A percentile compares a stretch with the other conserved stretches of the same genome.
Conservation (phyloP, 805 yeast genomes). For the Cyberlindnera xishuangbannaensis region DNA sequence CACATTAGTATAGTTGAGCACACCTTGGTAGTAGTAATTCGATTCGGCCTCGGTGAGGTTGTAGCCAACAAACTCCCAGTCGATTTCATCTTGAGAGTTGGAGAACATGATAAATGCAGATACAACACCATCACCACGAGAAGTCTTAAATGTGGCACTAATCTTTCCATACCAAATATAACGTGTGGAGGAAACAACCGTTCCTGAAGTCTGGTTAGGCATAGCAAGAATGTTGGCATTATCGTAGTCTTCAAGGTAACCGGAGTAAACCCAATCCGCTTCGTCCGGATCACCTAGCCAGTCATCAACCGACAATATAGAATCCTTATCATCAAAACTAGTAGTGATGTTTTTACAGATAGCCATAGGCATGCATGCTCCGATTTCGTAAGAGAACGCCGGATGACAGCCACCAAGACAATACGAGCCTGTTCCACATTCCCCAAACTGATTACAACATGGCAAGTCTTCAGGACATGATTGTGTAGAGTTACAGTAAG, state of each 20-base stretch:
- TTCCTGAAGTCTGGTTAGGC: constrained; percentile 71
- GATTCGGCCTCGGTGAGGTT: constrained; percentile 63
- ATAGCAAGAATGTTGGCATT: constrained; percentile 62
- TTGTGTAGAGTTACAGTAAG: constrained; percentile 45
- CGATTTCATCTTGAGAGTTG: constrained; percentile 86
- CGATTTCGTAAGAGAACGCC: constrained; percentile 25
- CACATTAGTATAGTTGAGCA: constrained; percentile 60
- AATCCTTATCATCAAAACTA: constrained; percentile 31
- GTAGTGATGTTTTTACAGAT: constrained; percentile 49
- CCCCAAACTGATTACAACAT: constrained; percentile 80
- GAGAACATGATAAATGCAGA: constrained; percentile 79
- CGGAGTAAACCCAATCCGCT: constrained; percentile 62
- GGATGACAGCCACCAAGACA: constrained; percentile 92
- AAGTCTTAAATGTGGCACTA: constrained; percentile 61
- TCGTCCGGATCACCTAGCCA: constrained; percentile 64
- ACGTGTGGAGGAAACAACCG: constrained; percentile 73
- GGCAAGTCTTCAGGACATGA: constrained; percentile 76
- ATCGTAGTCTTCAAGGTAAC: constrained; percentile 49
- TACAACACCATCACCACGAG: constrained; percentile 78
- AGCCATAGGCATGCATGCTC: constrained; percentile 86
- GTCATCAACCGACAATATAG: constrained; percentile 20
- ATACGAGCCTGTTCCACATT: constrained; percentile 68
- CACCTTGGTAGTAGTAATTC: constrained; percentile 76
- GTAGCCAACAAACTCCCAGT: constrained; percentile 80
- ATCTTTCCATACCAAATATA: constrained; percentile 88